Conservation (phyloP, 768 basidiomycete genomes). For the Dacryopinax primogenitus region DNA sequence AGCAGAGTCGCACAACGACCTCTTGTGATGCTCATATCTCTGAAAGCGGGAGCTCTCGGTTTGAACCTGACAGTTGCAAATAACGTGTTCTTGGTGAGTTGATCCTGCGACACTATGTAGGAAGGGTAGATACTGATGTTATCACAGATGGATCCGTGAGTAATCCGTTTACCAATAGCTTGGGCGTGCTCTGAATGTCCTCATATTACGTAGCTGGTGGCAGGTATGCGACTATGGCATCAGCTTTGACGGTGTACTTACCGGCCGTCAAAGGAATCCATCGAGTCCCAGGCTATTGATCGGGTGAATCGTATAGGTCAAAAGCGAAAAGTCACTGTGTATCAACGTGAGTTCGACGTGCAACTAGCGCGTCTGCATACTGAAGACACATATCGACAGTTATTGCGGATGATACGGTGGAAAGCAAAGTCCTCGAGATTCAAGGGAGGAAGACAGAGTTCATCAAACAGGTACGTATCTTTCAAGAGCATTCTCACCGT, state of each 20-base stretch:
- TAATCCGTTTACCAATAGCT: not conserved
- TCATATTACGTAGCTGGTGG: slow-evolving; percentile 54
- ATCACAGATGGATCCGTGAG: slow-evolving; percentile 16
- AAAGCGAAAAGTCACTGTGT: slow-evolving; percentile 68
- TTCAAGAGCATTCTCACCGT: not conserved
- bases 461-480: slow-evolving; percentile 49
- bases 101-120: not conserved
- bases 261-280: slow-evolving; percentile 44
- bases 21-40: slow-evolving; percentile 70
- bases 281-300: slow-evolving; percentile 59
- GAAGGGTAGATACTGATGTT: slow-evolving; percentile 15
- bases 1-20: slow-evolving; percentile 37
- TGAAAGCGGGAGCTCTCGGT: slow-evolving; percentile 77
- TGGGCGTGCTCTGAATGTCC: slow-evolving; percentile 51
- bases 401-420: slow-evolving; percentile 80
- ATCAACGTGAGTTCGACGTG: slow-evolving; percentile 35
- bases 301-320: slow-evolving; percentile 51
- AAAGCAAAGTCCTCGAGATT: slow-evolving; percentile 77
- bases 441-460: slow-evolving; percentile 73
- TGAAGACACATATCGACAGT: slow-evolving; percentile 23
- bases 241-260: not conserved
- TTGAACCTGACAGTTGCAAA: slow-evolving; percentile 82
- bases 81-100: slow-evolving; percentile 38
- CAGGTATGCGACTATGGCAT: slow-evolving; percentile 33
- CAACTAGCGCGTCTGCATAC: not conserved